Evolutionary conservation across 1,139 yeast genomes (phyloP), one percentile per base, ranked within the genome.

Genomic region (Sugiyamaella xylanicola): DNA sequence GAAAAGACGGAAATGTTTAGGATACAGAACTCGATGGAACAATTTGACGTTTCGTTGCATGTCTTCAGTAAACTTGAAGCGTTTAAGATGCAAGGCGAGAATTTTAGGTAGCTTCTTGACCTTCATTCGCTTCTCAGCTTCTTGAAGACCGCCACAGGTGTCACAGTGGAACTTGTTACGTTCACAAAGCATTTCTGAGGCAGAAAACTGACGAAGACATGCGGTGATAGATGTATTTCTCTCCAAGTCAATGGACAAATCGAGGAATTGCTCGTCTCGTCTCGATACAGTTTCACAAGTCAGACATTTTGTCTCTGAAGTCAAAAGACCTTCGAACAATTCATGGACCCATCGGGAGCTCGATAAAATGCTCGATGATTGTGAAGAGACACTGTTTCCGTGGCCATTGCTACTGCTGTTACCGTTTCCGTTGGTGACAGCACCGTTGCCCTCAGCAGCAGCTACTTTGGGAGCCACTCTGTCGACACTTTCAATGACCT

Each of bases 131-230:
- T 93, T 89, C 58, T 91, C 91, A 1, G 99, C 99, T 67, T 93
- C 98, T 71, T 93, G 98, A 56, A 92, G 78, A 0, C 96, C 88
- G 54, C 88, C 86, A 66, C 99, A 93, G 21, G 83, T 80, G 68
- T 92, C 96, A 72, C 99, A 93, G 69, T 89, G 88, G 69, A 93
- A 93, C 73, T 93, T 93, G 73, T 93, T 92, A 53, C 89, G 84
- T 57, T 88, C 96, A 42, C 87, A 85, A 53, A 93, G 78, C 73
- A 91, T 84, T 70, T 93, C 99, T 67, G 85, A 84, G 54, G 87
- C 90, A 11, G 95, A 86, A 65, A 91, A 93, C 70, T 87, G 87
- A 61, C 83, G 81, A 56, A 93, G 74, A 56, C 95, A 85, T 57
- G 86, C 81, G 21, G 90, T 86, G 48, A 93, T 83, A 2, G 95